Conservation (phyloP, 2,329 filamentous ascomycete genomes). For the Moelleriella libera region DNA sequence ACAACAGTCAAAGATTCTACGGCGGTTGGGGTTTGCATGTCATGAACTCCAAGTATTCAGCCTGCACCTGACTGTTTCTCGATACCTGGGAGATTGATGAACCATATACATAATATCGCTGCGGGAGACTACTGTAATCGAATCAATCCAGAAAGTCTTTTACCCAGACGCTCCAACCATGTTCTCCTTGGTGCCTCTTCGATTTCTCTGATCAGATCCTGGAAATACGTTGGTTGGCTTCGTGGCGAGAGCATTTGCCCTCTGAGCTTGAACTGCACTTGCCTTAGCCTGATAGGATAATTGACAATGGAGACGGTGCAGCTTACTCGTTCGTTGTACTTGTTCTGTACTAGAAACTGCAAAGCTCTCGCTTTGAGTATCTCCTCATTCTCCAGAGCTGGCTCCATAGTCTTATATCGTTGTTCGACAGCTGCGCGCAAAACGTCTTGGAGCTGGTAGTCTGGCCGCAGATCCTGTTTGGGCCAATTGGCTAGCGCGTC, state of each 20-base stretch:
- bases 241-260: conserved; percentile 39
- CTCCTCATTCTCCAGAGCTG: conserved; percentile 30
- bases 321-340: conserved; percentile 41
- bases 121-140: conserved; percentile 29
- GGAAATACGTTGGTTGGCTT: conserved; percentile 51
- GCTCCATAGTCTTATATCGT: conserved; percentile 17
- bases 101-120: background rate
- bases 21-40: too few relatives aligned
- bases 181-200: conserved; percentile 46
- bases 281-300: background rate
- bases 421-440: conserved; percentile 24
- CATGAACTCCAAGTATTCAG: too few relatives aligned
- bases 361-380: conserved; percentile 44
- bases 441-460: conserved; percentile 46
- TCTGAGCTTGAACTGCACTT: conserved; percentile 22
- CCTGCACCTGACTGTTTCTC: too few relatives aligned
- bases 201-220: conserved; percentile 45
- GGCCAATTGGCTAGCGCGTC: conserved; percentile 42
- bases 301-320: background rate
- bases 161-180: conserved; percentile 35
- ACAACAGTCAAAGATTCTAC: background rate
- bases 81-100: too few relatives aligned
- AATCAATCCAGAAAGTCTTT: conserved; percentile 45
- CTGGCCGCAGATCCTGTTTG: conserved; percentile 46
- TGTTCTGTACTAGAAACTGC: conserved; percentile 43